Evolutionary conservation across 257 asterid genomes (phyloP).

Genomic region (Nicotiana benthamiana): DNA sequence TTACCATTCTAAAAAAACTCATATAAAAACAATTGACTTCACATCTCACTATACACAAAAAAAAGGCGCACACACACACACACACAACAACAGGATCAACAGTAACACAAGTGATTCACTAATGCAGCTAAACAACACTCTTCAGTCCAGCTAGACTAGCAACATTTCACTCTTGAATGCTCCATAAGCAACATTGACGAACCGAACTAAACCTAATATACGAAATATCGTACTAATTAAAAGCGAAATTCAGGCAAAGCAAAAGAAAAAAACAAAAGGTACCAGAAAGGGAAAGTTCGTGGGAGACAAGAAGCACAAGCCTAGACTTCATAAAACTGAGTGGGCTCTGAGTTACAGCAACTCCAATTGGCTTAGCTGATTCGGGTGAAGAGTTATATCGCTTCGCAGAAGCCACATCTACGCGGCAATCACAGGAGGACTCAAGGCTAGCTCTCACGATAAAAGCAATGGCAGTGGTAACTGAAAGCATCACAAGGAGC

Average conservation of each 20-base stretch:
- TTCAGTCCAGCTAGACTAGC: not conserved
- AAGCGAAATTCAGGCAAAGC: not conserved
- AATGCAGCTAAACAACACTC: not conserved
- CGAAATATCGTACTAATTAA: not conserved
- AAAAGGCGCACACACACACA: not conserved
- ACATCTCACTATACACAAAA: not conserved
- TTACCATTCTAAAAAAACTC: not conserved
- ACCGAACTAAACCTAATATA: not conserved
- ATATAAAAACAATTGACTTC: not conserved
- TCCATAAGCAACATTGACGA: not conserved
- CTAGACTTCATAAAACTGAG: constrained; percentile 52
- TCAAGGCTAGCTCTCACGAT: constrained; percentile 18
- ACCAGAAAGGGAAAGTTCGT: constrained; percentile 83
- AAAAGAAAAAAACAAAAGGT: not conserved
- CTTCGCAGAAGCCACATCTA: constrained; percentile 9
- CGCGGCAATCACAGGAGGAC: constrained; percentile 21
- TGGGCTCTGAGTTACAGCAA: constrained; percentile 15
- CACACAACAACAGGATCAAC: not conserved
- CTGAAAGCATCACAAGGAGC: constrained; percentile 18
- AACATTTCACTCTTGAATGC: not conserved
- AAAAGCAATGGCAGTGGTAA: constrained; percentile 20
- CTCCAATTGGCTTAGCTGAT: constrained; percentile 2
- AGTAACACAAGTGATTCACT: not conserved
- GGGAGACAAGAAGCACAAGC: constrained; percentile 63
- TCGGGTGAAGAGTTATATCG: constrained; percentile 8